phyloP scores from a whole-genome alignment of 352 stramenopile species.

The Nothophytophthora sp. region DNA sequence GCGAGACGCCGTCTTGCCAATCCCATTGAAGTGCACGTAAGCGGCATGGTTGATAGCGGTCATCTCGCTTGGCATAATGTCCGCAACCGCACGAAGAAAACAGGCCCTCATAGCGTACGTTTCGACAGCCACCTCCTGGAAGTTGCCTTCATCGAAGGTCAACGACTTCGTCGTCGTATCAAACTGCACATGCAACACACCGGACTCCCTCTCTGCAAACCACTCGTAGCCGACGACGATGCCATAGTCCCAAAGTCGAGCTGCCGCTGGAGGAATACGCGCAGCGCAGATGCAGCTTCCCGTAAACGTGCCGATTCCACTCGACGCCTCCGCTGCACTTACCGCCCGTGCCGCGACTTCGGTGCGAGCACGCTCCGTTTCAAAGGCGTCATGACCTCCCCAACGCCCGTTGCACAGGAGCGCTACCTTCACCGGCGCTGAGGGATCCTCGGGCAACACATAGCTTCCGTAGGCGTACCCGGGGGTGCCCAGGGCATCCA shows the following conservation, averaged over 20 bases:
- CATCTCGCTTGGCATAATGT: constrained; percentile 12
- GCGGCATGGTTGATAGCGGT: not conserved
- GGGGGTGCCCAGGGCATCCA: not conserved
- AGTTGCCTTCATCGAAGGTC: not conserved
- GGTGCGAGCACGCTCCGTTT: not conserved
- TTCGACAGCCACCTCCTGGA: not conserved
- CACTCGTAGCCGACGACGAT: constrained; percentile 11
- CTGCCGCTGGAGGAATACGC: not conserved
- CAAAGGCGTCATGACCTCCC: not conserved
- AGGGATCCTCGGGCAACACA: not conserved
- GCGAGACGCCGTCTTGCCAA: not conserved
- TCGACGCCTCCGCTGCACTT: constrained; percentile 4
- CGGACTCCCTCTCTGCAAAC: not conserved
- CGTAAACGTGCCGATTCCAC: constrained; percentile 9
- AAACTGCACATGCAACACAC: not conserved
- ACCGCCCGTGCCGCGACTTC: not conserved
- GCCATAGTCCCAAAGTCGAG: constrained; percentile 6
- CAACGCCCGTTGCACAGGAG: constrained; percentile 1
- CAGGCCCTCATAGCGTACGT: constrained; percentile 6
- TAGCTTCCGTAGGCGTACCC: constrained; percentile 8
- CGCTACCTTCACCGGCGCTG: not conserved
- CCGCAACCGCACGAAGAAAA: not conserved
- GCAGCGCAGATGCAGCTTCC: constrained; percentile 9
- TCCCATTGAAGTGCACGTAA: not conserved
- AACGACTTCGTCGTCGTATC: not conserved